phyloP scores from a whole-genome alignment of 73 alveolate genomes.

The Paraurostyla sp. region DNA sequence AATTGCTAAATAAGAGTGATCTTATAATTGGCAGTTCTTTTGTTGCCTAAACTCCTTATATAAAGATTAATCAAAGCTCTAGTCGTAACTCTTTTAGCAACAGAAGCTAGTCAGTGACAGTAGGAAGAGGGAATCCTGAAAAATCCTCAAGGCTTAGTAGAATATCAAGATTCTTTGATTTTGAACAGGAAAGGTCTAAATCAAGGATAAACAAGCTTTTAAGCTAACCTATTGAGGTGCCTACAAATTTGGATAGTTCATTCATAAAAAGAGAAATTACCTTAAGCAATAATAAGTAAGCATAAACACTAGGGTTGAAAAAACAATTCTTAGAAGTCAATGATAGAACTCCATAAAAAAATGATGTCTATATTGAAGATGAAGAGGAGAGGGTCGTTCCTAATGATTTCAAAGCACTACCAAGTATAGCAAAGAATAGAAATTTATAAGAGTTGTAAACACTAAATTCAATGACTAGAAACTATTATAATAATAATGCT shows the following conservation, averaged over 20 bases:
- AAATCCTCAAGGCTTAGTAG: not conserved
- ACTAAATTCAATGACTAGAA: not conserved
- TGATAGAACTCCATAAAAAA: not conserved
- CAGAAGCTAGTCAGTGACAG: slow-evolving; percentile 22
- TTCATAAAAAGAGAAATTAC: not conserved
- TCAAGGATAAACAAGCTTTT: slow-evolving; percentile 3
- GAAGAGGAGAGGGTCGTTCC: not conserved
- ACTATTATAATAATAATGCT: slow-evolving; percentile 16
- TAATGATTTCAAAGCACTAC: not conserved
- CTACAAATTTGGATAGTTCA: not conserved
- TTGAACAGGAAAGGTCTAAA: slow-evolving; percentile 39
- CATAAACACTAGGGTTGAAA: too few species aligned
- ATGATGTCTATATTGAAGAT: slow-evolving; percentile 24
- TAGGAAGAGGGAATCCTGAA: not conserved
- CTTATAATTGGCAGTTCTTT: not conserved
- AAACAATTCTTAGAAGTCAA: not conserved
- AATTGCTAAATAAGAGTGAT: too few species aligned
- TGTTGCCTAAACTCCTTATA: not conserved
- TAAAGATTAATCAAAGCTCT: not conserved
- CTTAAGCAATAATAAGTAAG: too few species aligned
- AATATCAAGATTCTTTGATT: slow-evolving; percentile 14
- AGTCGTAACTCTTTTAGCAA: not conserved
- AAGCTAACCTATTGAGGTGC: slow-evolving; percentile 22
- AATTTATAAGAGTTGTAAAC: slow-evolving; percentile 12
- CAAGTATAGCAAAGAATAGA: not conserved